Evolutionary conservation across 139 green algal genomes (phyloP).

Genomic region (Chlorella sp.): DNA sequence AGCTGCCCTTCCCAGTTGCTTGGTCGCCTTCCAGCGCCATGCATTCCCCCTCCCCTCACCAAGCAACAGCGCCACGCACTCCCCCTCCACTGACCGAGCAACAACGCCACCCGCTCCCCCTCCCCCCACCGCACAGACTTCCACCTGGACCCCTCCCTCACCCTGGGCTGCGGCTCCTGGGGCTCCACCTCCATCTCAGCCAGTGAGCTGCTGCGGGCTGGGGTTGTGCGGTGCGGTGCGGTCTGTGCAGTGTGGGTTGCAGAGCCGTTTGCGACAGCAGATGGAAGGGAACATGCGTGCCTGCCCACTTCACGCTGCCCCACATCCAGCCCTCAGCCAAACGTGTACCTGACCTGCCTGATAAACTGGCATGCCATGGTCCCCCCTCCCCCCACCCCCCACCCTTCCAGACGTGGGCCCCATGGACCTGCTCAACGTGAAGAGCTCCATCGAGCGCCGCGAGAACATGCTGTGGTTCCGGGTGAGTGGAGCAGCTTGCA

Average conservation of each 20-base stretch:
- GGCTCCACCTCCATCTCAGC: conserved; percentile 64
- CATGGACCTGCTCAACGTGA: conserved; percentile 72
- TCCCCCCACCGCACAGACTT: conserved; percentile 64
- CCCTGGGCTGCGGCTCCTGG: conserved; percentile 72
- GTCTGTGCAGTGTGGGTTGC: not conserved
- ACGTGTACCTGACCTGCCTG: too few relatives aligned
- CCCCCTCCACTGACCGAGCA: too few relatives aligned
- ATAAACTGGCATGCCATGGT: too few relatives aligned
- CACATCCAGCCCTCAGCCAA: too few relatives aligned
- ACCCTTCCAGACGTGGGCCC: conserved; percentile 63
- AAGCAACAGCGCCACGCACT: too few relatives aligned
- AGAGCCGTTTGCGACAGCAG: too few relatives aligned
- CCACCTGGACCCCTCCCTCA: conserved; percentile 75
- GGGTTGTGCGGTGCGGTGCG: too few relatives aligned
- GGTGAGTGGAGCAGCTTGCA: conserved; percentile 31
- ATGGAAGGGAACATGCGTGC: too few relatives aligned
- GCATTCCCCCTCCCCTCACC: too few relatives aligned
- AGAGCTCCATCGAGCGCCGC: conserved; percentile 62
- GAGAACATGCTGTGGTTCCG: conserved; percentile 79
- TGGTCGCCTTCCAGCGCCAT: not conserved
- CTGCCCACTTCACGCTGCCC: too few relatives aligned
- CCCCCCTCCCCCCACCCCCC: not conserved
- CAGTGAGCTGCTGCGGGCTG: not conserved
- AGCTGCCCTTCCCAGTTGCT: not conserved
- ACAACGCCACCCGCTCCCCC: not conserved